Evolutionary conservation across 805 yeast genomes (phyloP).

Genomic region (Ogataea sp.): DNA sequence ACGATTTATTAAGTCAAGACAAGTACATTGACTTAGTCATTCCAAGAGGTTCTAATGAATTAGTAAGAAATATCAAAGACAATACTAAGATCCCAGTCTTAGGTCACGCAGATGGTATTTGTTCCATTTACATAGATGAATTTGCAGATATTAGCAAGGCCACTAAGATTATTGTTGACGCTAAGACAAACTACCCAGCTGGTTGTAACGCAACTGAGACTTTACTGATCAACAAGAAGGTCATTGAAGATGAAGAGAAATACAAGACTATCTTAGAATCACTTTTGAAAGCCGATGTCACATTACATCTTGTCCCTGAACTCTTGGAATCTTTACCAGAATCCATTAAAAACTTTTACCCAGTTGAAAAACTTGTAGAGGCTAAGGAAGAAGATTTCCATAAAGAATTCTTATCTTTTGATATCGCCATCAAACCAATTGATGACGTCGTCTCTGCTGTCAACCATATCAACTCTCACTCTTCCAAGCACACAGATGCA

Average conservation of each 20-base stretch:
- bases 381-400: conserved; percentile 66
- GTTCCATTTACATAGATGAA: conserved; percentile 77
- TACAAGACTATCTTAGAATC: conserved; percentile 19
- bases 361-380: conserved; percentile 26
- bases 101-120: conserved; percentile 98
- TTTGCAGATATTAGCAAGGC: conserved; percentile 78
- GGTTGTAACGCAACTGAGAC: conserved; percentile 98
- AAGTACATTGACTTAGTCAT: conserved; percentile 88
- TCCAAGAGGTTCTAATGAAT: conserved; percentile 95
- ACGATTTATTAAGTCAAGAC: conserved; percentile 78
- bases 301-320: conserved; percentile 58
- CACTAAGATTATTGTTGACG: conserved; percentile 63
- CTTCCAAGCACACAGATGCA: conserved; percentile 94
- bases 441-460: conserved; percentile 64
- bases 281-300: conserved; percentile 59
- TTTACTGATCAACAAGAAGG: conserved; percentile 49
- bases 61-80: conserved; percentile 79
- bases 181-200: conserved; percentile 95
- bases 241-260: conserved; percentile 11
- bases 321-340: conserved; percentile 25
- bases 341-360: conserved; percentile 8
- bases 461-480: conserved; percentile 76
- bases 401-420: conserved; percentile 77
- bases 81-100: conserved; percentile 92
- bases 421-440: conserved; percentile 67